Evolutionary conservation across 176 grass and related monocot species (phyloP).

Genomic region (Oryza nivara): DNA sequence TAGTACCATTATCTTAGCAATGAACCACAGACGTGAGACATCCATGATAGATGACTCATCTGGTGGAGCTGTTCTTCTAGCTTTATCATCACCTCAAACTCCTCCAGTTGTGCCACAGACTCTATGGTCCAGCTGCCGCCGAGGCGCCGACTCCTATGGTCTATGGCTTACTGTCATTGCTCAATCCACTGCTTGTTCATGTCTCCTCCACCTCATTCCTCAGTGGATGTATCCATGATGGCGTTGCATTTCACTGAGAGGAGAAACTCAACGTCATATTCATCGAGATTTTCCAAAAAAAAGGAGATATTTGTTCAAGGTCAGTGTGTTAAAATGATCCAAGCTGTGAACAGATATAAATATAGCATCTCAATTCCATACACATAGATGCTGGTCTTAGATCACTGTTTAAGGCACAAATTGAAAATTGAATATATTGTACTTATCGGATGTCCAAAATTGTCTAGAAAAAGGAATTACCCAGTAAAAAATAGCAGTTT

Average conservation of each 20-base stretch:
- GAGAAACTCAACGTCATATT: not conserved
- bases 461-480: too few relatives aligned
- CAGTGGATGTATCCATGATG: not conserved
- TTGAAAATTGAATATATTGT: too few relatives aligned
- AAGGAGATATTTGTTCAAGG: not conserved
- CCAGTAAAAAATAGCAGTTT: too few relatives aligned
- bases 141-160: not conserved
- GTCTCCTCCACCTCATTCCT: not conserved
- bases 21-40: not conserved
- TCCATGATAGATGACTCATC: not conserved
- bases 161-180: not conserved
- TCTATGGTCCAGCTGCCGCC: not conserved
- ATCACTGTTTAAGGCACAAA: too few relatives aligned
- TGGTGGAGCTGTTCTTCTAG: not conserved
- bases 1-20: not conserved
- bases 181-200: not conserved
- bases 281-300: not conserved
- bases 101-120: not conserved
- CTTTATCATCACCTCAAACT: not conserved
- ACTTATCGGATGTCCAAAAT: too few relatives aligned
- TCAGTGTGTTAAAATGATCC: not conserved
- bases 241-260: not conserved
- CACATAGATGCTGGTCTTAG: not conserved
- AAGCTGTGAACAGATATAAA: not conserved
- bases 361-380: too few relatives aligned